phyloP scores from a whole-genome alignment of 2,329 filamentous ascomycete species.

The Exutisphaerella laricina region DNA sequence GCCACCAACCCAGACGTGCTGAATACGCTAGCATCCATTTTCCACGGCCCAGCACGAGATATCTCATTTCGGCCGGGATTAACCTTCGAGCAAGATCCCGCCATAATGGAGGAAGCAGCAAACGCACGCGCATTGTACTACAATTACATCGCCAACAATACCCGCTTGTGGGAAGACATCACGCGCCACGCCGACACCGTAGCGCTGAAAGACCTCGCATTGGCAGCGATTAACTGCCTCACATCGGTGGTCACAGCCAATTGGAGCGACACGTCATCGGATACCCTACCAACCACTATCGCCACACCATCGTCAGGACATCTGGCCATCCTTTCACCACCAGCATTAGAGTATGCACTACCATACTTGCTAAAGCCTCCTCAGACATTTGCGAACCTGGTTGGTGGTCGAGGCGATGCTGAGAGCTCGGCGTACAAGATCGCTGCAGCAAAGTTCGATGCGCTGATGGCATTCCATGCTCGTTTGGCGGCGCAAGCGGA shows the following conservation, averaged over 20 bases:
- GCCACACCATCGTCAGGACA: conserved; percentile 39
- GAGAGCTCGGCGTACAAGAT: conserved; percentile 55
- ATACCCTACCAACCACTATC: conserved; percentile 35
- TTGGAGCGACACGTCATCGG: conserved; percentile 38
- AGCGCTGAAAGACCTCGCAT: conserved; percentile 52
- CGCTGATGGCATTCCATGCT: conserved; percentile 46
- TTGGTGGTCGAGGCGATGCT: conserved; percentile 52
- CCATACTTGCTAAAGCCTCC: conserved; percentile 55
- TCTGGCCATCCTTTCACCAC: conserved; percentile 49
- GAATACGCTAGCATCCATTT: conserved; percentile 50
- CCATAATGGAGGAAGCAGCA: conserved; percentile 43
- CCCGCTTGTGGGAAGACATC: conserved; percentile 49
- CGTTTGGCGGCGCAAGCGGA: conserved; percentile 37
- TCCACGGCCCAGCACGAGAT: conserved; percentile 47
- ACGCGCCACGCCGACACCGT: conserved; percentile 51
- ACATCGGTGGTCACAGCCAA: conserved; percentile 49
- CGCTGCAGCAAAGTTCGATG: conserved; percentile 54
- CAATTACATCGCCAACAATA: conserved; percentile 48
- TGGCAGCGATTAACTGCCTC: conserved; percentile 51
- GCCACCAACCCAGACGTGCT: conserved; percentile 51
- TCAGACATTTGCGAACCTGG: conserved; percentile 53
- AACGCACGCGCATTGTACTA: conserved; percentile 53
- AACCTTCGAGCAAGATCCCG: conserved; percentile 21
- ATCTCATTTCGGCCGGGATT: conserved; percentile 27
- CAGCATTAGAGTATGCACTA: conserved; percentile 46